phyloP scores from a whole-genome alignment of 495 filamentous ascomycete species.

The Collariella sp. region DNA sequence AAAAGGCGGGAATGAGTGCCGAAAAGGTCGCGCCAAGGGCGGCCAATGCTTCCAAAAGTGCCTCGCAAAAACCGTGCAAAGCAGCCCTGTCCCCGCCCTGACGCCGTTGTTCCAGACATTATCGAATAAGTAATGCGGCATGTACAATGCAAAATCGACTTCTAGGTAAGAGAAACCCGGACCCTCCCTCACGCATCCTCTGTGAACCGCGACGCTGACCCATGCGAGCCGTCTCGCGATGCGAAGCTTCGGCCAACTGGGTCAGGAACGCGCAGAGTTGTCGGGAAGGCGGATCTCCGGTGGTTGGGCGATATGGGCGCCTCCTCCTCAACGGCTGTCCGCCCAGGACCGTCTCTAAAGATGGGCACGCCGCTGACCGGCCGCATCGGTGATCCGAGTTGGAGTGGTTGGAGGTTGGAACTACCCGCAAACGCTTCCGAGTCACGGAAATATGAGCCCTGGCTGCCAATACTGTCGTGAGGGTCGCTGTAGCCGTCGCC shows the following conservation, averaged over 20 bases:
- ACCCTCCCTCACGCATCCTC: conserved; percentile 42
- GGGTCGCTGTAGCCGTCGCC: conserved; percentile 62
- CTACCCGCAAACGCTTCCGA: conserved; percentile 39
- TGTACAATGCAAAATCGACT: conserved; percentile 8
- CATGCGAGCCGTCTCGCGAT: conserved; percentile 40
- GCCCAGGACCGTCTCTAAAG: conserved; percentile 37
- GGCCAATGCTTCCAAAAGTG: no score
- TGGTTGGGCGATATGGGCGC: conserved; percentile 29
- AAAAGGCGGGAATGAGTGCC: no score
- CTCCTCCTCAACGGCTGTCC: conserved; percentile 36
- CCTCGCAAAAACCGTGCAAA: no score
- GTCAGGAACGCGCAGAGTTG: conserved; percentile 25
- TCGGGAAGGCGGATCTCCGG: conserved; percentile 20
- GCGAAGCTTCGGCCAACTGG: conserved; percentile 38
- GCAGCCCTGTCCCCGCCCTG: background rate
- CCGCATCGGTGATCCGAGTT: conserved; percentile 41
- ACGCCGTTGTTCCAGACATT: conserved; percentile 24
- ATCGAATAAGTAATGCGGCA: conserved; percentile 18
- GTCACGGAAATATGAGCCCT: conserved; percentile 42
- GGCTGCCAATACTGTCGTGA: conserved; percentile 38
- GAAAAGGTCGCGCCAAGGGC: no score
- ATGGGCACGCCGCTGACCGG: conserved; percentile 39
- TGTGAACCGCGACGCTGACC: conserved; percentile 41
- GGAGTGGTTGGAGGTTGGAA: conserved; percentile 18
- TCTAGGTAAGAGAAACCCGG: background rate